A percentile compares a stretch with the other conserved stretches of the same genome.
phyloP scores from a whole-genome alignment of 225 moss, liverwort and hornwort species.

The Lunularia cruciata region DNA sequence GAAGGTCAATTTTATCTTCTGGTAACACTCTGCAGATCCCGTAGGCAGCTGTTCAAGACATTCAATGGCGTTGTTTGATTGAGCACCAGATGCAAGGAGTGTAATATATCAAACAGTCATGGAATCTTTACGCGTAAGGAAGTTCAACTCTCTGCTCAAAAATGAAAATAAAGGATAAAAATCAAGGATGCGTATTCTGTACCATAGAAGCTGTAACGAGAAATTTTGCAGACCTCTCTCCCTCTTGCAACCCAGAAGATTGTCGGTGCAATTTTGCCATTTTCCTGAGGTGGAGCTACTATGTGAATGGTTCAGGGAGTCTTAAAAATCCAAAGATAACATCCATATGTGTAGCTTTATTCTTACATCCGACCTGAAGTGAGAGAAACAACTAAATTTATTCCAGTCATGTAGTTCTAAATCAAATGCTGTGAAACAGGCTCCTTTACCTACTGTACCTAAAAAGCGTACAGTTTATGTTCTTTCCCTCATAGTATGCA shows the following conservation, averaged over 20 bases:
- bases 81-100: too few species aligned
- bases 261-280: conserved; percentile 15
- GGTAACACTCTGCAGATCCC: too few species aligned
- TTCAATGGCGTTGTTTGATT: too few species aligned
- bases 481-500: not conserved
- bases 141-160: too few species aligned
- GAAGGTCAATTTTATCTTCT: too few species aligned
- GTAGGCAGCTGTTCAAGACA: too few species aligned
- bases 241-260: not conserved
- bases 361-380: too few species aligned
- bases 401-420: not conserved
- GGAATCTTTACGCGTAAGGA: too few species aligned
- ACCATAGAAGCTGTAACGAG: conserved; percentile 22
- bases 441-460: not conserved
- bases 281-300: conserved; percentile 16
- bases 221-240: conserved; percentile 10
- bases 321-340: not conserved
- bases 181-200: not conserved
- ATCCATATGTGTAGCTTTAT: too few species aligned
- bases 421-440: not conserved
- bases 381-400: too few species aligned
- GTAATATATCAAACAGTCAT: too few species aligned
- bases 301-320: not conserved
- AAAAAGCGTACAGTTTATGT: not conserved
- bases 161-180: not conserved